phyloP scores from a whole-genome alignment of 345 rosid genomes.

The Euclidium syriacum region DNA sequence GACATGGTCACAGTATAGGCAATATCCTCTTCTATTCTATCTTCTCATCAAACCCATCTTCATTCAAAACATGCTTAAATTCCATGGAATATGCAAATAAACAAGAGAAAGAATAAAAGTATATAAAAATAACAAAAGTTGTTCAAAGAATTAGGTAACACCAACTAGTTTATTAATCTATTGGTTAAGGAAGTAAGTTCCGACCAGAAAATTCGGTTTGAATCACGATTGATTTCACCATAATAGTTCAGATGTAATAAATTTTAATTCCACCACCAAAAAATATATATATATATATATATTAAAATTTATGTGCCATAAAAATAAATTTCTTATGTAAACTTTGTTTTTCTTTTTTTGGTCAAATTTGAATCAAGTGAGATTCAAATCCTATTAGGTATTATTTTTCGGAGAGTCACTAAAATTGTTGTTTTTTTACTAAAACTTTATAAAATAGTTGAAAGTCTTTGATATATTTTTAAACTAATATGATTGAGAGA shows the following conservation, averaged over 20 bases:
- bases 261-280: too few relatives aligned
- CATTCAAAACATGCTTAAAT: conserved; percentile 20
- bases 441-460: too few relatives aligned
- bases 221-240: background rate
- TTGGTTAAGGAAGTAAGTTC: background rate
- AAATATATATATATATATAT: too few relatives aligned
- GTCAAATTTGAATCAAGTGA: background rate
- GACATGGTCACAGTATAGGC: conserved; percentile 55
- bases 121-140: background rate
- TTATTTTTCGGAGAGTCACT: too few relatives aligned
- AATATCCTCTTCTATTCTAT: conserved; percentile 63
- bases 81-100: conserved; percentile 14
- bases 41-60: conserved; percentile 30
- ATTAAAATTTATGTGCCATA: background rate
- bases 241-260: background rate
- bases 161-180: background rate
- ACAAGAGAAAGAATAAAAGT: background rate
- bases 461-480: too few relatives aligned
- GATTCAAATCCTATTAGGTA: background rate
- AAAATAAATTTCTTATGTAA: background rate
- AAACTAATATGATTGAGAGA: too few relatives aligned
- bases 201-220: background rate
- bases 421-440: too few relatives aligned
- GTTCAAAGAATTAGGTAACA: background rate
- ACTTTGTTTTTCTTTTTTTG: background rate